Conservation (phyloP, 768 basidiomycete genomes). For the Mrakia hoshinonis region DNA sequence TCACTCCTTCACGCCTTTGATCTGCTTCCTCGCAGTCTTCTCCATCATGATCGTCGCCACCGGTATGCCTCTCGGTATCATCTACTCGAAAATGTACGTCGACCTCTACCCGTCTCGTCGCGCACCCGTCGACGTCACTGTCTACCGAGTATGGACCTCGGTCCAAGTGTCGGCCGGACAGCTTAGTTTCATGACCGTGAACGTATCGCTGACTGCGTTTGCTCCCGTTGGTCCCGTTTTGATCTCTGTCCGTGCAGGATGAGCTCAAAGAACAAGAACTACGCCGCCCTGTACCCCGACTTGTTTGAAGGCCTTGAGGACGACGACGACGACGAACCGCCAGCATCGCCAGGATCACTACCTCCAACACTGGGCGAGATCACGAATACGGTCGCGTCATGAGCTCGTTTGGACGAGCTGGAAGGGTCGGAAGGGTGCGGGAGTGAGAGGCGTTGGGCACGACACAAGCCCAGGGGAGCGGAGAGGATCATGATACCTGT, state of each 20-base stretch:
- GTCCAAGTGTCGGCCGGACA: too few relatives aligned
- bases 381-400: too few relatives aligned
- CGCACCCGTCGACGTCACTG: not conserved
- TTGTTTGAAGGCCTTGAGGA: conserved; percentile 8
- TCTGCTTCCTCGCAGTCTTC: not conserved
- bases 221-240: too few relatives aligned
- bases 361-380: too few relatives aligned
- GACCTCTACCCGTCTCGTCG: too few relatives aligned
- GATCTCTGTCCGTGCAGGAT: not conserved
- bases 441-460: too few relatives aligned
- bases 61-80: not conserved
- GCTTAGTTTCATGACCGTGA: not conserved
- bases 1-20: not conserved
- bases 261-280: not conserved
- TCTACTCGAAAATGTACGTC: conserved; percentile 11
- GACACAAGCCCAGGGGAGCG: too few relatives aligned
- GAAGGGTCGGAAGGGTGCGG: too few relatives aligned
- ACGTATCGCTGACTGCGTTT: not conserved
- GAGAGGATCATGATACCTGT: too few relatives aligned
- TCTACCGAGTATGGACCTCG: too few relatives aligned
- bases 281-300: conserved; percentile 2
- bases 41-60: not conserved
- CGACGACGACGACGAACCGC: not conserved
- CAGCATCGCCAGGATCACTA: not conserved
- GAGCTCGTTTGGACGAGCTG: too few relatives aligned